A percentile compares a stretch with the other conserved stretches of the same genome.
Conservation (phyloP, 257 asterid genomes). For the Salvia miltiorrhiza region DNA sequence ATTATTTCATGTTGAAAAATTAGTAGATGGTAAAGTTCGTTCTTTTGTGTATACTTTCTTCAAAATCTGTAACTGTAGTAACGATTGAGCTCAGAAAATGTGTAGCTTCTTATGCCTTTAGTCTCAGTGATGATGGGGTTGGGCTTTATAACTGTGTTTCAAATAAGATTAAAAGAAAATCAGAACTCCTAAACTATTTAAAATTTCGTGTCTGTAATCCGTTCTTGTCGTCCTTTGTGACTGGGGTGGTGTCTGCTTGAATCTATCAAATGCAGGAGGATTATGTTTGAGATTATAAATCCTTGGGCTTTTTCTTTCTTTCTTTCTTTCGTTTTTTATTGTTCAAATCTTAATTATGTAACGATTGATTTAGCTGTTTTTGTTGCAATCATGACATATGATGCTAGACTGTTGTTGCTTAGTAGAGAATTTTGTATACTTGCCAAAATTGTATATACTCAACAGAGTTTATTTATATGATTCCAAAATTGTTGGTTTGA, state of each 20-base stretch:
- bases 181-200: not conserved
- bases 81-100: not conserved
- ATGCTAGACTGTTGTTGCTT: not conserved
- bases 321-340: too few relatives aligned
- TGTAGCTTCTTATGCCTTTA: not conserved
- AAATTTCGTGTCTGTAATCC: not conserved
- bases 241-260: not conserved
- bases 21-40: not conserved
- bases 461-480: not conserved
- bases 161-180: not conserved
- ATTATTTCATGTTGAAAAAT: not conserved
- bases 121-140: slow-evolving; percentile 7
- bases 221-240: not conserved
- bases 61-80: not conserved
- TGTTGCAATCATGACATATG: not conserved
- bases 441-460: not conserved
- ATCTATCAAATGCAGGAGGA: not conserved
- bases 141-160: not conserved
- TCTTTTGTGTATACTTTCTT: not conserved
- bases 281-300: not conserved
- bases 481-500: not conserved
- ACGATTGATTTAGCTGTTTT: not conserved
- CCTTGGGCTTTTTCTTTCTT: not conserved
- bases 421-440: not conserved
- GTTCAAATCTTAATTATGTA: not conserved